Conservation (phyloP, 2,329 filamentous ascomycete species). For the Talaromyces sp. region DNA sequence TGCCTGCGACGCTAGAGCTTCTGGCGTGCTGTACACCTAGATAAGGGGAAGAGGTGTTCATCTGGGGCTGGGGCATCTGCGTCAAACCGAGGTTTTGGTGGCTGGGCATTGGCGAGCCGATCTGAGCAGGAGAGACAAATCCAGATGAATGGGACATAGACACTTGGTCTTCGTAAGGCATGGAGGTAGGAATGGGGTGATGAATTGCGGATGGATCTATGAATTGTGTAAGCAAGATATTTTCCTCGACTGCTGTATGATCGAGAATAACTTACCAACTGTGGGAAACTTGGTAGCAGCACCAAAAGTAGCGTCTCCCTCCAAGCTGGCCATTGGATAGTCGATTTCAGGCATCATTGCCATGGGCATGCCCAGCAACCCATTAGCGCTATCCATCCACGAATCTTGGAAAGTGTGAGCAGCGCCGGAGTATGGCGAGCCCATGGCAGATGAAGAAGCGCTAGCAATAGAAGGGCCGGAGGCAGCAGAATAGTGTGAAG, state of each 20-base stretch:
- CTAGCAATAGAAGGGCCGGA: conserved; percentile 54
- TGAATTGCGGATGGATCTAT: conserved; percentile 14
- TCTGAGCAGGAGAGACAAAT: conserved; percentile 33
- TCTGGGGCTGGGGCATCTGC: conserved; percentile 23
- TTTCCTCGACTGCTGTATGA: neutral
- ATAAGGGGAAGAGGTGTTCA: conserved; percentile 56
- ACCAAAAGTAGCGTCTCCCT: conserved; percentile 38
- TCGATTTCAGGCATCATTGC: conserved; percentile 59
- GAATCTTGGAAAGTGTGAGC: conserved; percentile 55
- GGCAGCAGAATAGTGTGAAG: conserved; percentile 35
- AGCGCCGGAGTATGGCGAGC: conserved; percentile 61
- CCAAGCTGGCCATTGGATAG: conserved; percentile 45
- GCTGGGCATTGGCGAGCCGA: conserved; percentile 31
- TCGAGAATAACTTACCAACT: conserved; percentile 6
- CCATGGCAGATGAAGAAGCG: conserved; percentile 61
- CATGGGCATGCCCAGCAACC: conserved; percentile 52
- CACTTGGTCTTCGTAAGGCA: conserved; percentile 34
- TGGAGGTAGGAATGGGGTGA: conserved; percentile 25
- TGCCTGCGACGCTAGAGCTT: neutral
- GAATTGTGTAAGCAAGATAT: neutral
- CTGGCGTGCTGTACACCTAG: conserved; percentile 41
- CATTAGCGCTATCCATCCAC: conserved; percentile 51
- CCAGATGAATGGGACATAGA: conserved; percentile 22
- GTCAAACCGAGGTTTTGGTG: conserved; percentile 25
- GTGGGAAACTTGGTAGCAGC: conserved; percentile 39